Percentiles rank a stretch among this genome's conserved stretches.
These are phyloP conservation scores for Gynostemma pentaphyllum DNA, from an alignment of 306 rosid genomes.

Conservation along the genomic window DNA sequence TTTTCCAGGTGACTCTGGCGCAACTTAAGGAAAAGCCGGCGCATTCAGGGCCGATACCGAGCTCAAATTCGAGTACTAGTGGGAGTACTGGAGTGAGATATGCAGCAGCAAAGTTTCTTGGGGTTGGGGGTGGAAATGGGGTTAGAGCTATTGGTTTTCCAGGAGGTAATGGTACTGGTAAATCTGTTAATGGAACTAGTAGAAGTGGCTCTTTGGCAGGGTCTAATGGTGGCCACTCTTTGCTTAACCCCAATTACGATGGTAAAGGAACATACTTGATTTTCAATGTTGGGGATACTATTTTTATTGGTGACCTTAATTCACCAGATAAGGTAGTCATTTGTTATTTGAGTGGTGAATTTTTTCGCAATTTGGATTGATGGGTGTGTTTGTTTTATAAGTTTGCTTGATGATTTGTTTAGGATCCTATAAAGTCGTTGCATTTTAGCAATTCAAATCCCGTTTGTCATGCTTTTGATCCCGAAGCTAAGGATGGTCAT, in stretches of 20 bases:
- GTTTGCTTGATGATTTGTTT: conserved; percentile 26
- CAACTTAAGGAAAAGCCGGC: conserved; percentile 70
- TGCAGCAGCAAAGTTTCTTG: conserved; percentile 82
- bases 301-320: conserved; percentile 86
- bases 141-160: conserved; percentile 80
- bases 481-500: conserved; percentile 92
- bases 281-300: conserved; percentile 91
- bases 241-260: conserved; percentile 69
- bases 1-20: conserved; percentile 80
- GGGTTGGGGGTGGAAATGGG: conserved; percentile 86
- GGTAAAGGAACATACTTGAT: conserved; percentile 86
- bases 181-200: conserved; percentile 48
- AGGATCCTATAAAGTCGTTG: conserved; percentile 97
- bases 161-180: conserved; percentile 83
- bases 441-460: conserved; percentile 90
- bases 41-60: conserved; percentile 9
- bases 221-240: conserved; percentile 53
- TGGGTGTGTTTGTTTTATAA: conserved; percentile 13
- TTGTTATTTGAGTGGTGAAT: conserved; percentile 3
- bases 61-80: conserved; percentile 43
- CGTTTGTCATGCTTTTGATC: conserved; percentile 83
- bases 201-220: conserved; percentile 74
- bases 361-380: conserved; percentile 13
- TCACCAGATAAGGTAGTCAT: conserved; percentile 82
- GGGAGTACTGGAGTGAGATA: conserved; percentile 82